A percentile compares a stretch with the other conserved stretches of the same genome.
These are phyloP conservation scores for Globisporangium carolinianum DNA, from an alignment of 352 stramenopile genomes.

Conservation along the genomic window DNA sequence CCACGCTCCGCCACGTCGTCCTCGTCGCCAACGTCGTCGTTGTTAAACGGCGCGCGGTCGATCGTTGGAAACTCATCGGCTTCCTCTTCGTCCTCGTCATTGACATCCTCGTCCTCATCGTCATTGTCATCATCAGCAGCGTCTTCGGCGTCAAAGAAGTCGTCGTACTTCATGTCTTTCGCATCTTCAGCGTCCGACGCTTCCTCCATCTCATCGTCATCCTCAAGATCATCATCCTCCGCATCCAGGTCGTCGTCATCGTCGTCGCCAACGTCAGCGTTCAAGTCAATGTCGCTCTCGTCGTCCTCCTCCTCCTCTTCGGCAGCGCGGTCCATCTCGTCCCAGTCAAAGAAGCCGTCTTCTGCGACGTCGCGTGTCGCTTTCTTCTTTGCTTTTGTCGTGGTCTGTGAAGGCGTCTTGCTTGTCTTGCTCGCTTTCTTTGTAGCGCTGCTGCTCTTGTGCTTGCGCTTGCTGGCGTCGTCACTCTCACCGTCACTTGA, in stretches of 20 bases:
- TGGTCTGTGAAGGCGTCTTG: not conserved
- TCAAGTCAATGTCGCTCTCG: constrained; percentile 24
- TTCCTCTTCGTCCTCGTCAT: constrained; percentile 37
- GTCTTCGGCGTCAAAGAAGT: constrained; percentile 52
- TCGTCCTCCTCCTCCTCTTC: constrained; percentile 58
- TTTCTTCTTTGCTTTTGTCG: constrained; percentile 36
- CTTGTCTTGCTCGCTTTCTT: constrained; percentile 22
- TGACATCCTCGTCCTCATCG: constrained; percentile 37
- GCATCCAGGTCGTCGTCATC: constrained; percentile 32
- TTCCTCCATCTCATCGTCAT: constrained; percentile 48
- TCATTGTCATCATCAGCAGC: constrained; percentile 33
- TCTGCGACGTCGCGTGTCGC: constrained; percentile 60
- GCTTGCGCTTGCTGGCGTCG: not conserved
- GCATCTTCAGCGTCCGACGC: constrained; percentile 42
- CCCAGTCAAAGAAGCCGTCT: constrained; percentile 84
- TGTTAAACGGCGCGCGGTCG: constrained; percentile 34
- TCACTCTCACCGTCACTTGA: constrained; percentile 11
- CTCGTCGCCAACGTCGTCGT: constrained; percentile 59
- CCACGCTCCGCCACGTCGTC: constrained; percentile 70
- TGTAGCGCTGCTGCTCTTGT: constrained; percentile 16
- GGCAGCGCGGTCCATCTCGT: constrained; percentile 81
- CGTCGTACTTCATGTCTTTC: constrained; percentile 51
- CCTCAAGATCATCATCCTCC: constrained; percentile 33
- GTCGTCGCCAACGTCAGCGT: constrained; percentile 18
- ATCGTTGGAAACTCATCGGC: constrained; percentile 54